phyloP scores from a whole-genome alignment of 1,284 basidiomycete species.

The Flammula alnicola region DNA sequence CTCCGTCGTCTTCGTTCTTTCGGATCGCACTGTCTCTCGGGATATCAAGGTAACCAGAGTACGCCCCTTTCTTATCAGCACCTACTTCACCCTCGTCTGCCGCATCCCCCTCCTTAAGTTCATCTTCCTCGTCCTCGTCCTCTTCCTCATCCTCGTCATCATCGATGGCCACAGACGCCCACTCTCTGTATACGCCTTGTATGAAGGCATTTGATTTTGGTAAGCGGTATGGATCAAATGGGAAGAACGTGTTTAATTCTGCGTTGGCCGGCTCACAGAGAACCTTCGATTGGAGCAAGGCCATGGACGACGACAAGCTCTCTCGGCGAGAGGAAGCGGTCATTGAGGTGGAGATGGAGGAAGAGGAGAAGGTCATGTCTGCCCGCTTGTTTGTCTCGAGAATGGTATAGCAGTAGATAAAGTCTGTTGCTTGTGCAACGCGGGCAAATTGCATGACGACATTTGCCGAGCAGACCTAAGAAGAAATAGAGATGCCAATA shows the following conservation, averaged over 20 bases:
- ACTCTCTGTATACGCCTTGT: conserved; percentile 75
- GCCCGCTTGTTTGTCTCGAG: conserved; percentile 82
- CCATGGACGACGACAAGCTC: conserved; percentile 9
- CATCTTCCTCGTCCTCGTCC: conserved; percentile 25
- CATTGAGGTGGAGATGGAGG: conserved; percentile 21
- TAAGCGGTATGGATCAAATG: conserved; percentile 97
- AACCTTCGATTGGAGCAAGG: conserved; percentile 17
- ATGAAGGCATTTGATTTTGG: conserved; percentile 75
- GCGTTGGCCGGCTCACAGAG: conserved; percentile 50
- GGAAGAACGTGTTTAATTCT: conserved; percentile 95
- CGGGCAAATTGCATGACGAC: conserved; percentile 96
- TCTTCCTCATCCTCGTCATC: conserved; percentile 68
- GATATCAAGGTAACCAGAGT: conserved; percentile 40
- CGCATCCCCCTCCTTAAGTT: conserved; percentile 10
- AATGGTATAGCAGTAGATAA: conserved; percentile 95
- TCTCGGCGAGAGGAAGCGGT: conserved; percentile 6
- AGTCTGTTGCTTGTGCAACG: conserved; percentile 89
- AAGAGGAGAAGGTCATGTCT: conserved; percentile 32
- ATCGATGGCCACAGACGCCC: conserved; percentile 76
- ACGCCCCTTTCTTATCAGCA: conserved; percentile 16
- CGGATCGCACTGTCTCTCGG: conserved; percentile 23
- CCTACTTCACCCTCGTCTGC: conserved; percentile 5
- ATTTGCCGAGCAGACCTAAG: conserved; percentile 83
- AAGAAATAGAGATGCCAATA: conserved; percentile 6
- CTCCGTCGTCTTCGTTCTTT: conserved; percentile 42